phyloP scores from a whole-genome alignment of 2,329 filamentous ascomycete genomes.

The Didymella pomorum region DNA sequence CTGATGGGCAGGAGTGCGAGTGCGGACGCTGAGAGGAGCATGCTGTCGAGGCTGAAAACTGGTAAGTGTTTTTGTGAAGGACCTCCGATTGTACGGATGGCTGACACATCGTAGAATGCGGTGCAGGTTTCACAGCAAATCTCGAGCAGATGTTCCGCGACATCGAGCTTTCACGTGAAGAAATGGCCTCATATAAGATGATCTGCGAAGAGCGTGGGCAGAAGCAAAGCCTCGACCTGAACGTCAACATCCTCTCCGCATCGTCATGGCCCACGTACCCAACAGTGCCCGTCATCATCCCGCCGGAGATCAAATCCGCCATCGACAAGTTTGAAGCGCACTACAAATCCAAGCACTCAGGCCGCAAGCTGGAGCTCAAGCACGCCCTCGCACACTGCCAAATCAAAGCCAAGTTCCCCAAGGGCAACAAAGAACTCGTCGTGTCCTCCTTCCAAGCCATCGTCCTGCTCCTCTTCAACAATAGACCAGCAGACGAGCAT shows the following conservation, averaged over 20 bases:
- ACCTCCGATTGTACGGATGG: not conserved
- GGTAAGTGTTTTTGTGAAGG: constrained; percentile 48
- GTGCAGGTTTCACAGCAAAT: constrained; percentile 93
- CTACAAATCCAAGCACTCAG: constrained; percentile 89
- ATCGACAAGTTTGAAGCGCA: constrained; percentile 83
- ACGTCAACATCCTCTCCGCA: constrained; percentile 88
- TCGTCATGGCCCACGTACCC: constrained; percentile 93
- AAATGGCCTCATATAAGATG: constrained; percentile 87
- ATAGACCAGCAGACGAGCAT: constrained; percentile 66
- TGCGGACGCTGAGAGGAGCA: constrained; percentile 93
- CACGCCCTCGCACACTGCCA: constrained; percentile 91
- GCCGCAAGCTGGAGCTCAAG: constrained; percentile 88
- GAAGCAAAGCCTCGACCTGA: constrained; percentile 71
- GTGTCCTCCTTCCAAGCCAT: constrained; percentile 93
- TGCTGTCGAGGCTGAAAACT: constrained; percentile 88
- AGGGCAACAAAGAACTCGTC: constrained; percentile 83
- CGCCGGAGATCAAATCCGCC: constrained; percentile 75
- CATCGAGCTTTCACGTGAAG: constrained; percentile 89
- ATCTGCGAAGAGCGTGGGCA: constrained; percentile 68
- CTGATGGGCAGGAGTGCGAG: constrained; percentile 93
- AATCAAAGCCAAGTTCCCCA: constrained; percentile 80
- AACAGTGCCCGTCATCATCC: constrained; percentile 77
- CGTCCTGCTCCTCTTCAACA: constrained; percentile 90
- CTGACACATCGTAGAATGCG: constrained; percentile 70
- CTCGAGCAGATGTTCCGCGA: constrained; percentile 99